These are phyloP conservation scores for Capniomyces stellatus DNA, from an alignment of 371 early-diverging fungal genomes.

Conservation along the genomic window DNA sequence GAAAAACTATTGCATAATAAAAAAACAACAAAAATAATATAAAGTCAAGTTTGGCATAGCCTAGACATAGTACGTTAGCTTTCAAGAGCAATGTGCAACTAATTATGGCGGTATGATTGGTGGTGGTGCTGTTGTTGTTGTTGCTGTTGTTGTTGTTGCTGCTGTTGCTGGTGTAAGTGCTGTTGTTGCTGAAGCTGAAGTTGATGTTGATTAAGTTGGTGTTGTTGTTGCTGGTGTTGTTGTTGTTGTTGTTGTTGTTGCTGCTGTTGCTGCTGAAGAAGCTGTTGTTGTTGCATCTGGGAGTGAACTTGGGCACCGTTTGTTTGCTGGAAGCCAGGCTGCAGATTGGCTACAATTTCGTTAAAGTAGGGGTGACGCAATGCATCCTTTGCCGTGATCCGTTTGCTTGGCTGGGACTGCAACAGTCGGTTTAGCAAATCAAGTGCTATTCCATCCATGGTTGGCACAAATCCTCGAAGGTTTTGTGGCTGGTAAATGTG, in stretches of 20 bases:
- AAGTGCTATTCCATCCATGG: constrained; percentile 50
- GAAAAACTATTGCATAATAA: too few species aligned
- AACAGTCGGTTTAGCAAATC: constrained; percentile 62
- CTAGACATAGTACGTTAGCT: too few species aligned
- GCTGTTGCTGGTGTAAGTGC: constrained; percentile 14
- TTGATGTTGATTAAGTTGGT: constrained; percentile 9
- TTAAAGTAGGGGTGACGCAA: constrained; percentile 65
- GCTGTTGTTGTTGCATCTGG: constrained; percentile 20
- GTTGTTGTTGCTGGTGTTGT: constrained; percentile 8
- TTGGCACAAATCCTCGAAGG: constrained; percentile 49
- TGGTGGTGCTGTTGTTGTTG: constrained; percentile 1
- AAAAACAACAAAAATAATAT: too few species aligned
- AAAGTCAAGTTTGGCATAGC: too few species aligned
- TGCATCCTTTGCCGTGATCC: constrained; percentile 75
- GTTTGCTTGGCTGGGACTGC: constrained; percentile 61
- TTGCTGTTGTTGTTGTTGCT: constrained; percentile 7
- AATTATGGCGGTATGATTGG: too few species aligned
- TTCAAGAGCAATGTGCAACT: too few species aligned
- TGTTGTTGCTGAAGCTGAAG: constrained; percentile 6
- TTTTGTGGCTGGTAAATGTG: constrained; percentile 47
- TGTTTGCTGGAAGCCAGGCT: constrained; percentile 12
- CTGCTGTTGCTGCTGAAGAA: constrained; percentile 18
- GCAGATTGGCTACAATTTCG: constrained; percentile 25
- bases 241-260: constrained; percentile 6
- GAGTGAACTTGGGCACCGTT: constrained; percentile 13